phyloP scores from a whole-genome alignment of 108 stramenopile genomes.

The Nitzschia palea region DNA sequence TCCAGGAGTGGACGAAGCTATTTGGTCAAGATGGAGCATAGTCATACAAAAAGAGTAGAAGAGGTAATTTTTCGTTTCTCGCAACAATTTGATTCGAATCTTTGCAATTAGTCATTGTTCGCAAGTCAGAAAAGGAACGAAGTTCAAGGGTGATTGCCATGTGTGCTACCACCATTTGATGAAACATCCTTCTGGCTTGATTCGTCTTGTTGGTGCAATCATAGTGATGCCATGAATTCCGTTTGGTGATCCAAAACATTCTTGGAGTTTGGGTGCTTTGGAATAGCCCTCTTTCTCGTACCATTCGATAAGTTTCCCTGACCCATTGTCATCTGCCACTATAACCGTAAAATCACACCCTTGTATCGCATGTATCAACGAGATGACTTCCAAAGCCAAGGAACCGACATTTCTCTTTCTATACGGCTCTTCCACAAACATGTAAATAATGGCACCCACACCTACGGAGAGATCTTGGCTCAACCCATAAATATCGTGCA shows the following conservation, averaged over 20 bases:
- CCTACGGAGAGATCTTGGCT: slow-evolving; percentile 31
- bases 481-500: slow-evolving; percentile 59
- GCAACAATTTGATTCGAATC: too few relatives aligned
- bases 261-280: slow-evolving; percentile 66
- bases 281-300: slow-evolving; percentile 63
- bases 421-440: slow-evolving; percentile 77
- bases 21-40: slow-evolving; percentile 98
- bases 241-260: slow-evolving; percentile 64
- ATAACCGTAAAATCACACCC: slow-evolving; percentile 72
- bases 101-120: too few relatives aligned
- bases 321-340: slow-evolving; percentile 77
- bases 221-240: slow-evolving; percentile 64
- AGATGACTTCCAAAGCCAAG: slow-evolving; percentile 74
- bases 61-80: too few relatives aligned
- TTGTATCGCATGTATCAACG: slow-evolving; percentile 63
- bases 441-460: slow-evolving; percentile 77
- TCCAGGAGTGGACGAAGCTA: slow-evolving; percentile 93
- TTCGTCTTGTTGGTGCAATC: slow-evolving; percentile 65
- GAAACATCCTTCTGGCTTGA: slow-evolving; percentile 42
- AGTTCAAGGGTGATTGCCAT: too few relatives aligned
- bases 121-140: too few relatives aligned
- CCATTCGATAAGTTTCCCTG: slow-evolving; percentile 69
- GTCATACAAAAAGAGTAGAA: too few relatives aligned
- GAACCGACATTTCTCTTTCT: slow-evolving; percentile 50
- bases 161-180: slow-evolving; percentile 76